Percentiles rank a stretch among this genome's conserved stretches.
phyloP scores from a whole-genome alignment of 1,139 yeast genomes.

The Wickerhamiella infanticola region DNA sequence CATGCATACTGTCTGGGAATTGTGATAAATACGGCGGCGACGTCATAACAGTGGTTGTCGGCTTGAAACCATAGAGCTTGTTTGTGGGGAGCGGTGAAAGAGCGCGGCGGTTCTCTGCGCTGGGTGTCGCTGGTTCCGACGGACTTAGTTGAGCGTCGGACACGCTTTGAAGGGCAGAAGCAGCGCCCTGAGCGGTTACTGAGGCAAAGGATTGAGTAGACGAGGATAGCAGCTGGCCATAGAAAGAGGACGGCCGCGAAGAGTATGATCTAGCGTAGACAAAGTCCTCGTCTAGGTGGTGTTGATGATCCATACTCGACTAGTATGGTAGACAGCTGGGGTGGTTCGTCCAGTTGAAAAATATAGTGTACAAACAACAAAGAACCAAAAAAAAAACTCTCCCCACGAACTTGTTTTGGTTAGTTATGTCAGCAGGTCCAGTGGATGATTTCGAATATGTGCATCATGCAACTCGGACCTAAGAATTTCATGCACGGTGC shows the following conservation, averaged over 20 bases:
- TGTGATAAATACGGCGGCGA: conserved; percentile 25
- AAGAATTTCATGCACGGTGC: neutral
- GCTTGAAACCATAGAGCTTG: neutral
- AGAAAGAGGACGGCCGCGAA: neutral
- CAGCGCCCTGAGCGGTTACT: neutral
- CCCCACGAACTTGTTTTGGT: neutral
- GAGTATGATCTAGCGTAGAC: neutral
- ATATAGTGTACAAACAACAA: too few relatives aligned
- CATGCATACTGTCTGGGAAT: conserved; percentile 30
- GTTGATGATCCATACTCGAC: neutral
- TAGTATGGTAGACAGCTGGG: too few relatives aligned
- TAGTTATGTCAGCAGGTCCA: neutral
- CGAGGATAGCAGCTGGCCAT: neutral
- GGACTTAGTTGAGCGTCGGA: neutral
- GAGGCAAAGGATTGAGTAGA: neutral
- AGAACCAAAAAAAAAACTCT: neutral
- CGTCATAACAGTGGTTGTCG: neutral
- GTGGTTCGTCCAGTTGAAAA: too few relatives aligned
- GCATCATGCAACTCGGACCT: neutral
- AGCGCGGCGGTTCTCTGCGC: neutral
- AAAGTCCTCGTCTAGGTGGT: neutral
- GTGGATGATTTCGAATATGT: too few relatives aligned
- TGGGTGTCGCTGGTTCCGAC: neutral
- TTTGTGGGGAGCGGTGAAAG: neutral
- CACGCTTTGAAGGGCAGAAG: neutral